Evolutionary conservation across 192 early-diverging fungal genomes (phyloP).

Genomic region (Chytriomyces sp.): DNA sequence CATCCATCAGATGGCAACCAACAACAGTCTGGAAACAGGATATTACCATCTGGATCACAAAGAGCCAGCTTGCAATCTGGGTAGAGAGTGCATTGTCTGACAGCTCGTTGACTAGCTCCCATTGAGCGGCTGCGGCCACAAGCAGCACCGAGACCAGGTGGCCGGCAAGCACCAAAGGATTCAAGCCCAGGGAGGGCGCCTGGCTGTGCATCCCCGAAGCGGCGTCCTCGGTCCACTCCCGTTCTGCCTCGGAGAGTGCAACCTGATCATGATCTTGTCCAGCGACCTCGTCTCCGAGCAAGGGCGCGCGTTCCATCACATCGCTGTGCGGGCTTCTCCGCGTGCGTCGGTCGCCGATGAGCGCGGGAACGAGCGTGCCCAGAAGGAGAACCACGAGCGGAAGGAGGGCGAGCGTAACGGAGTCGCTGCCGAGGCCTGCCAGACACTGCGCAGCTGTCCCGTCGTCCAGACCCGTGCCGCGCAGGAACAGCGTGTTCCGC

Average conservation of each 20-base stretch:
- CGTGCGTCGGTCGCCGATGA: not conserved
- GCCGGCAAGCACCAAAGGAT: not conserved
- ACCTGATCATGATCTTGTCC: not conserved
- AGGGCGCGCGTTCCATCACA: not conserved
- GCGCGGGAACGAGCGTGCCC: not conserved
- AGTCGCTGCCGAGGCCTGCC: not conserved
- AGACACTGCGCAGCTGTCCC: not conserved
- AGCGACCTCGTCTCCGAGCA: not conserved
- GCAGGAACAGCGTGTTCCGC: no score
- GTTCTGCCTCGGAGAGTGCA: not conserved
- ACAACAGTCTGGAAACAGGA: not conserved
- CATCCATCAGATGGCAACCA: not conserved
- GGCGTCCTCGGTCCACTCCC: not conserved
- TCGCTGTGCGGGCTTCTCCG: not conserved
- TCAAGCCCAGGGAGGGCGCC: not conserved
- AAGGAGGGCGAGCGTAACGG: not conserved
- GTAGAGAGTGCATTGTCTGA: not conserved
- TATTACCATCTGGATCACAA: not conserved
- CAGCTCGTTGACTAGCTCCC: constrained; percentile 11
- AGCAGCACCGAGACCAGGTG: not conserved
- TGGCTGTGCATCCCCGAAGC: not conserved
- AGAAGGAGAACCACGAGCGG: not conserved
- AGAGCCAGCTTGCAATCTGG: not conserved
- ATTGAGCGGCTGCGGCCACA: not conserved
- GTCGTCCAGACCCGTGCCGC: not conserved